phyloP scores from a whole-genome alignment of 23 red algal species.

The Agarophyton chilense region DNA sequence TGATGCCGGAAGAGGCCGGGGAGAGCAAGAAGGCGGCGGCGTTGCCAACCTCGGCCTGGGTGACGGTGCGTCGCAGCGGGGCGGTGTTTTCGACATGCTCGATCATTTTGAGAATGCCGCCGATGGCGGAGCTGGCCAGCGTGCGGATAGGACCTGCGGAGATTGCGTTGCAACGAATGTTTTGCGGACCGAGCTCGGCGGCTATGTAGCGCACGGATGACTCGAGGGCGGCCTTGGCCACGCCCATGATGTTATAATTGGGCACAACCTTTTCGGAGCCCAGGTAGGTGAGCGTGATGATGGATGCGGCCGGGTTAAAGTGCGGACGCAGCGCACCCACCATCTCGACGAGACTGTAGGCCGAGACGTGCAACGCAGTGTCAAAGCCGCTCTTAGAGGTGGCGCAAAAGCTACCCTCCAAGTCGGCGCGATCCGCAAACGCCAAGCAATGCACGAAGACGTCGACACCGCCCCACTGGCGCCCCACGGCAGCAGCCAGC shows the following conservation, averaged over 20 bases:
- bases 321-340: conserved; percentile 68
- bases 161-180: no score
- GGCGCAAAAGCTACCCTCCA: conserved; percentile 85
- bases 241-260: conserved; percentile 99
- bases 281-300: conserved; percentile 91
- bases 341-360: conserved; percentile 90
- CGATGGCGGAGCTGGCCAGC: no score
- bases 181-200: no score
- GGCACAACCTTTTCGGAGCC: conserved; percentile 89
- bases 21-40: conserved; percentile 86
- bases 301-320: no score
- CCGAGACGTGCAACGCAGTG: conserved; percentile 77
- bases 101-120: no score
- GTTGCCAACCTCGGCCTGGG: conserved; percentile 91
- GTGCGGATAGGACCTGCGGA: no score
- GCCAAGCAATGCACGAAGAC: conserved; percentile 97
- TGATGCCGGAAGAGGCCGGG: conserved; percentile 92
- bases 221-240: conserved; percentile 97
- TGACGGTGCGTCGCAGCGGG: conserved; percentile 85
- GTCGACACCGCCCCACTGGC: conserved; percentile 91
- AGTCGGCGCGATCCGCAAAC: conserved; percentile 91
- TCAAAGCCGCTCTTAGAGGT: conserved; percentile 79
- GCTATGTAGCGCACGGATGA: conserved; percentile 87
- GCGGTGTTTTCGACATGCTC: no score
- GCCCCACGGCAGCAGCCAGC: conserved; percentile 53